phyloP scores from a whole-genome alignment of 148 eudicot species.

The Linanthus parryae region DNA sequence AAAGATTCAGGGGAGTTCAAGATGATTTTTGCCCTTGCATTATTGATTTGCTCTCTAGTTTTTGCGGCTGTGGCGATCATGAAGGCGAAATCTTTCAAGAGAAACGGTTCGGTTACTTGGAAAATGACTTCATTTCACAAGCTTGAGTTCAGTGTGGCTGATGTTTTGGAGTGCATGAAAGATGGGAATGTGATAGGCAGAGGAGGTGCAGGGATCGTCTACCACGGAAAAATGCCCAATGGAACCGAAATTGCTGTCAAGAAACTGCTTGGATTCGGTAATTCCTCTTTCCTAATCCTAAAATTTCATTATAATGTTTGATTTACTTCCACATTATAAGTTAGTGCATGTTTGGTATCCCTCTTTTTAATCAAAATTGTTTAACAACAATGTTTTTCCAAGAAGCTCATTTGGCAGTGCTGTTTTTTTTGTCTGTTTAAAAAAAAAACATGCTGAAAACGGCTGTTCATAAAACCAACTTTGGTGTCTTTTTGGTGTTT shows the following conservation, averaged over 20 bases:
- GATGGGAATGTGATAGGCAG: slow-evolving; percentile 93
- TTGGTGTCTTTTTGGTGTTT: too few species aligned
- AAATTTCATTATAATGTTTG: too few species aligned
- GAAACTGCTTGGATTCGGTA: slow-evolving; percentile 69
- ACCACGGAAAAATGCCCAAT: slow-evolving; percentile 81
- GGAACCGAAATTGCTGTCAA: slow-evolving; percentile 92
- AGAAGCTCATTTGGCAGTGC: background rate
- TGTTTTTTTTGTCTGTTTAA: background rate
- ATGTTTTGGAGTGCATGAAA: slow-evolving; percentile 78
- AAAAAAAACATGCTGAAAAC: too few species aligned
- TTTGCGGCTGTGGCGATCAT: slow-evolving; percentile 60
- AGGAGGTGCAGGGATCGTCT: slow-evolving; percentile 95
- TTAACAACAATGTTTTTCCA: too few species aligned
- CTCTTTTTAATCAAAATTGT: too few species aligned
- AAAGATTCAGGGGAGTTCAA: slow-evolving; percentile 50
- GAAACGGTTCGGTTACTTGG: slow-evolving; percentile 44
- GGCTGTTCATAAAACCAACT: too few species aligned
- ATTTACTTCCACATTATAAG: too few species aligned
- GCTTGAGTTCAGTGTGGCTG: slow-evolving; percentile 59
- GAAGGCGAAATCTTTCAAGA: slow-evolving; percentile 78
- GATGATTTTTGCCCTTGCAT: slow-evolving; percentile 60
- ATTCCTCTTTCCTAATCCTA: too few species aligned
- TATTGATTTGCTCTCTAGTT: slow-evolving; percentile 57
- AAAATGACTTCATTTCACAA: slow-evolving; percentile 77
- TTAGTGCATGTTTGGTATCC: too few species aligned